Evolutionary conservation across 768 basidiomycete species (phyloP).

Genomic region (Heimioporus sp.): DNA sequence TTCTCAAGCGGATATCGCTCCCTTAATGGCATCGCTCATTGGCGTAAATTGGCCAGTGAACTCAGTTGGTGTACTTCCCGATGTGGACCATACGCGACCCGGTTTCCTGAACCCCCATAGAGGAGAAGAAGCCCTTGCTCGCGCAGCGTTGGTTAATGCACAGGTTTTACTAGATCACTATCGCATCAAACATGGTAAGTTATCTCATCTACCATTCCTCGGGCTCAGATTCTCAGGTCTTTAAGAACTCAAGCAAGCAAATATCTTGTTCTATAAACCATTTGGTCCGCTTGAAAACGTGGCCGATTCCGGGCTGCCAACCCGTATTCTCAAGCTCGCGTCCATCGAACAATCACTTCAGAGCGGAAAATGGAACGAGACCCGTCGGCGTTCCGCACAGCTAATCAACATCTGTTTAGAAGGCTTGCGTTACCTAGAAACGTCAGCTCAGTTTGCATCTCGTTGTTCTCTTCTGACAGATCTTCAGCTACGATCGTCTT

Average conservation of each 20-base stretch:
- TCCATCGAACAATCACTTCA: slow-evolving; percentile 48
- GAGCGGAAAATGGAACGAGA: slow-evolving; percentile 43
- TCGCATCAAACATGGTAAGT: slow-evolving; percentile 68
- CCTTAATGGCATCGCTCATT: slow-evolving; percentile 72
- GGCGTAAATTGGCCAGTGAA: slow-evolving; percentile 79
- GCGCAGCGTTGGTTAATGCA: slow-evolving; percentile 61
- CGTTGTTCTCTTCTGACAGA: slow-evolving; percentile 5
- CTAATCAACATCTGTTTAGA: slow-evolving; percentile 54
- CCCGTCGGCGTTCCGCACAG: slow-evolving; percentile 45
- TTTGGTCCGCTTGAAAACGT: slow-evolving; percentile 47
- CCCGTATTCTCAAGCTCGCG: slow-evolving; percentile 35
- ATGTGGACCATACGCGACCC: slow-evolving; percentile 56
- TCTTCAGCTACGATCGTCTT: slow-evolving; percentile 62
- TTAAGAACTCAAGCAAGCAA: slow-evolving; percentile 58
- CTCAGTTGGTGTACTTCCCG: slow-evolving; percentile 78
- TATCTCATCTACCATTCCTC: not conserved
- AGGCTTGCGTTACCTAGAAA: slow-evolving; percentile 78
- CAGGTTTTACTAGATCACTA: slow-evolving; percentile 77
- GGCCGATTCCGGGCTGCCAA: slow-evolving; percentile 24
- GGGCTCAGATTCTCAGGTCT: slow-evolving; percentile 1
- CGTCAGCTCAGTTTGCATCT: slow-evolving; percentile 29
- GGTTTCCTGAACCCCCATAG: slow-evolving; percentile 53
- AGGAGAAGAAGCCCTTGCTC: slow-evolving; percentile 52
- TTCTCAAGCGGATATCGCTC: slow-evolving; percentile 80
- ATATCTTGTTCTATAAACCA: slow-evolving; percentile 62